phyloP scores from a whole-genome alignment of 2,329 filamentous ascomycete species.

The Pseudopyrenochaeta lycopersici region DNA sequence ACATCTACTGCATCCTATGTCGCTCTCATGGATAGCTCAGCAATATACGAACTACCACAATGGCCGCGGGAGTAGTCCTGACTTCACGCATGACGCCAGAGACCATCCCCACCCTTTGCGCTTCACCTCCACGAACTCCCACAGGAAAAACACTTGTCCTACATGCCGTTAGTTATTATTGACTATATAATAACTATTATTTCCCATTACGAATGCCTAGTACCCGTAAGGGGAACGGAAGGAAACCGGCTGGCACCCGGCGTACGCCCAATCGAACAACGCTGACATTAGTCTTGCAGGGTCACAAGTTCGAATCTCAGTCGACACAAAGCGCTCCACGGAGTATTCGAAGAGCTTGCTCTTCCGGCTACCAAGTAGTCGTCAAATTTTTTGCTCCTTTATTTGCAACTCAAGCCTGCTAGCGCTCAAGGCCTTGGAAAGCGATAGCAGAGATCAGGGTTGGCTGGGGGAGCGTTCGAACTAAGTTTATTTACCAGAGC shows the following conservation, averaged over 20 bases:
- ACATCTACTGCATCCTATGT: too few species aligned
- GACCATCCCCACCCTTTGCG: not conserved
- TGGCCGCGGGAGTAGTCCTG: not conserved
- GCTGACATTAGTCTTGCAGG: not conserved
- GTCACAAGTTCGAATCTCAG: not conserved
- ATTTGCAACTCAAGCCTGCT: too few species aligned
- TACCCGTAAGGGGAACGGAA: not conserved
- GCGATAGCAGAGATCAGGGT: too few species aligned
- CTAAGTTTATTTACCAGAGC: too few species aligned
- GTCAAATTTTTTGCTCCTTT: not conserved
- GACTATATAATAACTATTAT: not conserved
- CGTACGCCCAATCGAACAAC: not conserved
- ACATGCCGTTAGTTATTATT: not conserved
- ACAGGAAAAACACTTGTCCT: not conserved
- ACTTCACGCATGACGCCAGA: not conserved
- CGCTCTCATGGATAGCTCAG: too few species aligned
- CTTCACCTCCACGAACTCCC: not conserved
- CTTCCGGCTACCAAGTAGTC: not conserved
- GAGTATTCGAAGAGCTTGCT: not conserved
- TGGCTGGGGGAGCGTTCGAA: too few species aligned
- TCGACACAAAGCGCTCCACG: not conserved
- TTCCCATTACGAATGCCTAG: not conserved
- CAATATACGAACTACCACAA: too few species aligned
- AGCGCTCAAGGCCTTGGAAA: too few species aligned
- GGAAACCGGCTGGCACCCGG: not conserved